A percentile compares a stretch with the other conserved stretches of the same genome.
Conservation (phyloP, 2,329 filamentous ascomycete genomes). For the Ophiosphaerella narmari region DNA sequence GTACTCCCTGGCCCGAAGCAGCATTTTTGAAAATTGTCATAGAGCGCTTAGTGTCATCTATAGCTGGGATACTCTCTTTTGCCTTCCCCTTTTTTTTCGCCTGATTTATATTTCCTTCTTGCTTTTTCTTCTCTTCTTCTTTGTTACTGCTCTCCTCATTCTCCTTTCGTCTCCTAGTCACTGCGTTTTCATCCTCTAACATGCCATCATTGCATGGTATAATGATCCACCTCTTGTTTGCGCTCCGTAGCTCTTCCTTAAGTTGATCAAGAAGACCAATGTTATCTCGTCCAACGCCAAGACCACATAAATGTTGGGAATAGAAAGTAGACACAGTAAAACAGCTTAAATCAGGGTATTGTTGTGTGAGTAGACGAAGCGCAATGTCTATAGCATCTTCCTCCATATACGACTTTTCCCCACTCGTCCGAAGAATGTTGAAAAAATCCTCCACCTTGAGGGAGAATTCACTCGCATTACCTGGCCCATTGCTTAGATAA, state of each 20-base stretch:
- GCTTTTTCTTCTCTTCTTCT: neutral
- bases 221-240: neutral
- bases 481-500: too few species aligned
- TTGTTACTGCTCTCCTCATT: neutral
- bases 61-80: neutral
- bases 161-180: neutral
- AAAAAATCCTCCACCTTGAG: neutral
- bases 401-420: neutral
- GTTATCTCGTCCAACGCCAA: neutral
- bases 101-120: neutral
- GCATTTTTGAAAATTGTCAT: neutral
- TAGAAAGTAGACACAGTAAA: neutral
- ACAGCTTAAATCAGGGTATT: neutral
- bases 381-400: neutral
- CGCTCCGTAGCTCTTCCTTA: neutral
- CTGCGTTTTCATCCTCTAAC: neutral
- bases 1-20: neutral
- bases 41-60: neutral
- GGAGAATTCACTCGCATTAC: neutral
- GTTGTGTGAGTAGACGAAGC: neutral
- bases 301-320: neutral
- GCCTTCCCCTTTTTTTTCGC: neutral
- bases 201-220: constrained; percentile 1
- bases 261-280: neutral
- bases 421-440: neutral